Evolutionary conservation across 225 moss, liverwort and hornwort genomes (phyloP), one percentile per base, ranked within the genome.

Genomic region (Polytrichum commune): DNA sequence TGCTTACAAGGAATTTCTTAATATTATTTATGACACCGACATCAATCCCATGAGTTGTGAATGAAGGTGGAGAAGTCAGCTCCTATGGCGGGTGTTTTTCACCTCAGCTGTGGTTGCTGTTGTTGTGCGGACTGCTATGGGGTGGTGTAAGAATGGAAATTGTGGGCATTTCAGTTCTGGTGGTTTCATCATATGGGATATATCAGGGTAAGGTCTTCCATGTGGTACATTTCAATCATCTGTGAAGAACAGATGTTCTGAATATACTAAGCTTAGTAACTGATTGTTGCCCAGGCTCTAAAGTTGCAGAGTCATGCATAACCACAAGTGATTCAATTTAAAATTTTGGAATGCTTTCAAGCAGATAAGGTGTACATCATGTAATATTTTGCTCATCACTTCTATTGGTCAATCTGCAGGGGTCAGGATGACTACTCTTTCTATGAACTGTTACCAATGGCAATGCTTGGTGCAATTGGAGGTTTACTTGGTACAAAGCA

Each of bases 141-240:
- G 98, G 72, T 98, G 98, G 98, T 98, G 98, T 83, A 92, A 86
- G 53, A 86, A 89, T 81, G 98, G 98, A 82, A 95, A 91, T 74
- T 98, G 98, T 82, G 98, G 98, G 62, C 98, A 98, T 81, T 98
- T 98, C 69, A 93, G 98, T 85, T 98, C 98, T 29, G 98, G 98
- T 53, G 98, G 98, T 65, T 98, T 98, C 76, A 98, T 98, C 46
- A 98, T 98, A 72, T 98, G 98, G 98, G 98, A 98, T 81, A 93
- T 93, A 30, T 98, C 98, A 28, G 98, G 98, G 96, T 97, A 88
- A 84, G 78, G 20, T 32, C 23, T 69, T 63, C 18, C 18, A 63
- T 67, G 18, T 67, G 22, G 38, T 18, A 32, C 54, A 28, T 24
- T 63, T 24, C 28, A 16, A 28, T 63, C 13, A 63, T 35, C 24